Base-by-base conservation (phyloP, 2,329 filamentous ascomycete genomes). In the Knufia petricola region DNA sequence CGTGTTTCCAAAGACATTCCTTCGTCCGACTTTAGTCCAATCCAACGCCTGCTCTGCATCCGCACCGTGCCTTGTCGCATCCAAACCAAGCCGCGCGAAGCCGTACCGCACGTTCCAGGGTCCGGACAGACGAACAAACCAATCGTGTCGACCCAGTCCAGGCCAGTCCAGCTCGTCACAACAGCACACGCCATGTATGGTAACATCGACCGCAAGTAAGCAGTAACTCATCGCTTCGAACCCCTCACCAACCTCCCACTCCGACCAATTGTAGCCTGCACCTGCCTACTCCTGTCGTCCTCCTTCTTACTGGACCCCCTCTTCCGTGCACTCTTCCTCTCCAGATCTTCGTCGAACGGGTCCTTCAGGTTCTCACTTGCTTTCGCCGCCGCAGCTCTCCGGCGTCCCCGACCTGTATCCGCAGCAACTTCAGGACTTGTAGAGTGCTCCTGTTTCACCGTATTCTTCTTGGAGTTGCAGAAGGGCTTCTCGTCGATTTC, bases 321-420 rank as follows among this genome's bases (percentile, higher is more conserved):
- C 10, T 15, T 32, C 24, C 26, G 26, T 12, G 26, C 6, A 28
- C 24, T 31, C 3, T 6, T 32, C 4, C 41, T 44, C 28, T 26
- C 13, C 28, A 32, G 41, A 19, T 44, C 41, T 12, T 44, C 41
- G 3, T 20, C 24, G 19, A 32, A 44, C 41, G 41, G 41, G 19
- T 44, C 41, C 13, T 31, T 30, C 28, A 44, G n/a, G 20, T 44
- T 44, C 41, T 44, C 28, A 26, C 41, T 44, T 12, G 41, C 41
- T 21, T 44, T 44, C 19, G 23, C 15, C 20, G 39, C 39, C 4
- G n/a, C 26, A 28, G 41, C 41, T 21, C 8, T 20, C 15, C 26
- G 12, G n/a, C 24, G 12, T 19, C 41, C 39, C 19, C 39, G 24
- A 4, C 41, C 41, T 19, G 15, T 31, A 9, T 8, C 15, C 9